These are phyloP conservation scores for Amphicarpaea edgeworthii DNA, from an alignment of 306 rosid genomes.

Conservation along the genomic window DNA sequence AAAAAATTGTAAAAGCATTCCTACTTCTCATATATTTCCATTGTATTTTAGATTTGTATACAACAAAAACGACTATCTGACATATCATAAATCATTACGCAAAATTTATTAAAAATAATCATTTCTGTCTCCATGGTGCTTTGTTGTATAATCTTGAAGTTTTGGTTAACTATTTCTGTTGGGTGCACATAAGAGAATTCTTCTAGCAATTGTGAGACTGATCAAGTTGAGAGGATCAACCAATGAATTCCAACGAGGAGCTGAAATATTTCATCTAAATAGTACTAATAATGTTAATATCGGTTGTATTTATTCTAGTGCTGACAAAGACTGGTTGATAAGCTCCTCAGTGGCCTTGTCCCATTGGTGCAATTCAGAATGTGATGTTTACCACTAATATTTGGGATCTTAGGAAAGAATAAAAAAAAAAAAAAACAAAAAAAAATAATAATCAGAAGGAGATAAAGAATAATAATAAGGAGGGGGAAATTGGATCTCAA, in stretches of 20 bases:
- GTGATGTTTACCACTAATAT: too few species aligned
- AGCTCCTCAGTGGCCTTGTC: neutral
- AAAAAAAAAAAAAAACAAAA: too few species aligned
- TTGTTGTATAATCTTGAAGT: neutral
- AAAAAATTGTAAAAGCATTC: too few species aligned
- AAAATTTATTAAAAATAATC: too few species aligned
- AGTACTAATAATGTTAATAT: neutral
- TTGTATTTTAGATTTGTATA: too few species aligned
- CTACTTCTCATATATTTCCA: too few species aligned
- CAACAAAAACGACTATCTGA: too few species aligned
- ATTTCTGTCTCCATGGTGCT: conserved; percentile 6
- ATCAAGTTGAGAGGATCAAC: conserved; percentile 1
- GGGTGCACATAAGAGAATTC: neutral
- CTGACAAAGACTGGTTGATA: neutral
- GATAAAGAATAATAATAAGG: neutral
- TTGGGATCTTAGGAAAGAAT: too few species aligned
- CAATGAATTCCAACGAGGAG: neutral
- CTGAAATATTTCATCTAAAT: neutral
- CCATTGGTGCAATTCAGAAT: neutral
- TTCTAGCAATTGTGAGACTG: neutral
- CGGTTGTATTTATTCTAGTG: neutral
- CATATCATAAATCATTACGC: too few species aligned
- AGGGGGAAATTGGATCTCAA: neutral
- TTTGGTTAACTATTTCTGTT: neutral
- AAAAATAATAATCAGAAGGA: neutral